phyloP scores from a whole-genome alignment of 2,329 filamentous ascomycete species.

The Ophiostoma sp. region DNA sequence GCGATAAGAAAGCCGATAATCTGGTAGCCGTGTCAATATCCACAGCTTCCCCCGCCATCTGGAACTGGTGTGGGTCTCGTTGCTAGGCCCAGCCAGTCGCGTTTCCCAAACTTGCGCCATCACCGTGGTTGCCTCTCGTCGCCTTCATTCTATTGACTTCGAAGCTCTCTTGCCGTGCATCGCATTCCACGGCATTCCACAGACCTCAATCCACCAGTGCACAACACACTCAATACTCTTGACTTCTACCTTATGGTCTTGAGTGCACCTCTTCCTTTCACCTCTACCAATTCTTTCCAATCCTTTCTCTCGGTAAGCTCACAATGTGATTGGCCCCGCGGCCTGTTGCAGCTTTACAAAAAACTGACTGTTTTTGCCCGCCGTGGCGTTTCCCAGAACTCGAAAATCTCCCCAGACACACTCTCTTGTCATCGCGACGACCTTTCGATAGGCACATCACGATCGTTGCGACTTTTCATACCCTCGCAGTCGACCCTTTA shows the following conservation, averaged over 20 bases:
- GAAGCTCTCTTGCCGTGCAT: background rate
- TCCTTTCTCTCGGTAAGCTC: constrained; percentile 3
- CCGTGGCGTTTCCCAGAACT: background rate
- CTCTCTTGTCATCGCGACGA: background rate
- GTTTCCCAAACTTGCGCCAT: constrained; percentile 21
- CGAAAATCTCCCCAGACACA: background rate
- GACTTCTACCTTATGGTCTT: background rate
- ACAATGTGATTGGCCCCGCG: constrained; percentile 10
- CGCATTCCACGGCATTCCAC: constrained; percentile 9
- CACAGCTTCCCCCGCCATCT: background rate
- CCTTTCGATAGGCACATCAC: background rate
- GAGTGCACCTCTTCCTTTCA: background rate
- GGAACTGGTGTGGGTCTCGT: constrained; percentile 21
- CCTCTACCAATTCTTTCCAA: background rate
- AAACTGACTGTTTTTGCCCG: constrained; percentile 10
- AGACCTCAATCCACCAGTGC: background rate
- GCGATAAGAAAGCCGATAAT: background rate
- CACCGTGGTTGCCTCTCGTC: constrained; percentile 23
- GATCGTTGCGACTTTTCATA: background rate
- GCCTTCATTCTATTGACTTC: background rate
- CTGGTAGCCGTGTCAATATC: background rate
- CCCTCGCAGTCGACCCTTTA: background rate
- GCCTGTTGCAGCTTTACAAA: background rate
- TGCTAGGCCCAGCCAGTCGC: background rate
- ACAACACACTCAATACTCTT: background rate